A percentile compares a stretch with the other conserved stretches of the same genome.
Conservation (phyloP, 306 rosid genomes). For the Ammopiptanthus mongolicus region DNA sequence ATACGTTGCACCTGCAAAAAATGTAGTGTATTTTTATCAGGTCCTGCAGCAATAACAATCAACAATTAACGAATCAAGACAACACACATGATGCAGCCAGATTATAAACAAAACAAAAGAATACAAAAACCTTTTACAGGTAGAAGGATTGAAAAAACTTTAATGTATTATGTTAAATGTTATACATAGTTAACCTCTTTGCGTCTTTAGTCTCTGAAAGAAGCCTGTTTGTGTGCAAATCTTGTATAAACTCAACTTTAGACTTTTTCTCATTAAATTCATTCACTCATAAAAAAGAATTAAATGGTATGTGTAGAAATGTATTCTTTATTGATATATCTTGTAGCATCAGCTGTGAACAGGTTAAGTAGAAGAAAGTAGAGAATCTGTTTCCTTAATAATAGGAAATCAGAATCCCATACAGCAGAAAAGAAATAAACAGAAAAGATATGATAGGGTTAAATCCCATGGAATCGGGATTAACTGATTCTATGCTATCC, state of each 20-base stretch:
- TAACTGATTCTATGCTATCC: too few relatives aligned
- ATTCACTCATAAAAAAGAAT: not conserved
- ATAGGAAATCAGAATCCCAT: too few relatives aligned
- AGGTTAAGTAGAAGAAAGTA: too few relatives aligned
- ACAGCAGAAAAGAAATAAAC: too few relatives aligned
- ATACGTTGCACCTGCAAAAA: slow-evolving; percentile 69
- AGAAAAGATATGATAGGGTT: too few relatives aligned
- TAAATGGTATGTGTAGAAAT: too few relatives aligned
- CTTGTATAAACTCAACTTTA: not conserved
- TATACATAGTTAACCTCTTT: not conserved
- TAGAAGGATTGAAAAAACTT: not conserved
- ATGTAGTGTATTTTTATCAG: slow-evolving; percentile 2
- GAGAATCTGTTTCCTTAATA: too few relatives aligned
- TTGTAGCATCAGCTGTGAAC: too few relatives aligned
- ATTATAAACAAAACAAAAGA: not conserved
- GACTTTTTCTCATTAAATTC: not conserved
- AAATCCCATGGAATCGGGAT: too few relatives aligned
- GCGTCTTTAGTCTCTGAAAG: not conserved
- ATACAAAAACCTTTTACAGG: not conserved
- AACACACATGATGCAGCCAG: not conserved
- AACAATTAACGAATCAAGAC: slow-evolving; percentile 8
- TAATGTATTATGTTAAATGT: not conserved
- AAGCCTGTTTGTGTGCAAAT: not conserved
- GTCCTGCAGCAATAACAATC: not conserved
- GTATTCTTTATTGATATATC: too few relatives aligned